A percentile compares a stretch with the other conserved stretches of the same genome.
phyloP scores from a whole-genome alignment of 352 stramenopile species.

The Blastocystis sp. region DNA sequence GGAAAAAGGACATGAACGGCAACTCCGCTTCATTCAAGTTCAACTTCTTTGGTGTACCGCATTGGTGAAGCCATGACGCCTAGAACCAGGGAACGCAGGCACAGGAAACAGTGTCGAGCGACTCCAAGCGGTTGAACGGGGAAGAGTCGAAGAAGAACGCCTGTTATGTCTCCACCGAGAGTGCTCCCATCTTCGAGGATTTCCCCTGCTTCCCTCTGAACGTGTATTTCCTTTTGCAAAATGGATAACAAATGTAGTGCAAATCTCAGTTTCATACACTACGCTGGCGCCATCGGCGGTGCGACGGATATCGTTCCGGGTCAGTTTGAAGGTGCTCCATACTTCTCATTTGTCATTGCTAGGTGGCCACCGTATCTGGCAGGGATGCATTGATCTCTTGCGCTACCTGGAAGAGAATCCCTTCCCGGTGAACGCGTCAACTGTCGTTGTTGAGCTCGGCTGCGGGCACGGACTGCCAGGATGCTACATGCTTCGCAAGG shows the following conservation, averaged over 20 bases:
- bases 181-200: slow-evolving; percentile 52
- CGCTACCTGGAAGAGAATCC: slow-evolving; percentile 31
- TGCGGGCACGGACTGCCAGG: slow-evolving; percentile 60
- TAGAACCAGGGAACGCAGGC: slow-evolving; percentile 27
- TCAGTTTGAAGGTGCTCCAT: slow-evolving; percentile 42
- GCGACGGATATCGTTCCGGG: slow-evolving; percentile 59
- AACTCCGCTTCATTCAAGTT: slow-evolving; percentile 61
- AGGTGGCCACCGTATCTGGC: slow-evolving; percentile 54
- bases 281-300: slow-evolving; percentile 35
- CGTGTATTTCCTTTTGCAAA: slow-evolving; percentile 22
- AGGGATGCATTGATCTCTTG: slow-evolving; percentile 52
- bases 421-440: slow-evolving; percentile 7
- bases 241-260: neutral
- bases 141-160: slow-evolving; percentile 23
- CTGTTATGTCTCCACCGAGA: slow-evolving; percentile 27
- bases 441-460: slow-evolving; percentile 42
- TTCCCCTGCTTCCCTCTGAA: slow-evolving; percentile 41
- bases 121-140: slow-evolving; percentile 31
- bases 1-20: neutral
- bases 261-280: slow-evolving; percentile 46
- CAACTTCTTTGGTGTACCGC: slow-evolving; percentile 49
- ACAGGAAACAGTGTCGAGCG: slow-evolving; percentile 30
- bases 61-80: neutral
- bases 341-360: neutral
- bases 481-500: slow-evolving; percentile 44